Evolutionary conservation across 2,329 filamentous ascomycete species (phyloP).

Genomic region (Aschersonia sp.): DNA sequence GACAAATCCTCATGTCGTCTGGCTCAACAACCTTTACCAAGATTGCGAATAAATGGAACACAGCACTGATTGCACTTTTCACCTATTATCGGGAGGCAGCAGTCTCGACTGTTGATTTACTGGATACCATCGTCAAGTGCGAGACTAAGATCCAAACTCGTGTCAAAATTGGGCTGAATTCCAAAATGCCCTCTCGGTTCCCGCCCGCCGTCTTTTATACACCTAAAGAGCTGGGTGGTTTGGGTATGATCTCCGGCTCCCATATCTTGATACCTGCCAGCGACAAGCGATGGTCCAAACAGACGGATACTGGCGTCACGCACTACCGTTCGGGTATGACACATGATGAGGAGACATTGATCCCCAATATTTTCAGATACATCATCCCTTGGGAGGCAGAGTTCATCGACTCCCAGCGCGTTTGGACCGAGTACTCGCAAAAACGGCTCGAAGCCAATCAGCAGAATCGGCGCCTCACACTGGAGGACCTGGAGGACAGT

Average conservation of each 20-base stretch:
- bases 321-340: slow-evolving; percentile 98
- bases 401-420: slow-evolving; percentile 96
- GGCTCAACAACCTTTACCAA: slow-evolving; percentile 99
- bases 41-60: slow-evolving; percentile 99
- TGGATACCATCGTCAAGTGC: slow-evolving; percentile 98
- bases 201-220: slow-evolving; percentile 98
- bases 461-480: slow-evolving; percentile 83
- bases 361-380: slow-evolving; percentile 98
- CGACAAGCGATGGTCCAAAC: slow-evolving; percentile 96
- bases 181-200: slow-evolving; percentile 98
- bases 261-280: slow-evolving; percentile 95
- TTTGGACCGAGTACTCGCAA: slow-evolving; percentile 98
- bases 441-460: slow-evolving; percentile 95
- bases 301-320: slow-evolving; percentile 92
- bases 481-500: slow-evolving; percentile 93
- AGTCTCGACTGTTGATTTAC: slow-evolving; percentile 81
- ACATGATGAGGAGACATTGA: slow-evolving; percentile 92
- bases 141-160: slow-evolving; percentile 98
- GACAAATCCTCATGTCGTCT: slow-evolving; percentile 97
- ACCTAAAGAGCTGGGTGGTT: slow-evolving; percentile 88
- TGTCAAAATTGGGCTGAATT: slow-evolving; percentile 97
- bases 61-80: slow-evolving; percentile 88
- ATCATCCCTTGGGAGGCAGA: slow-evolving; percentile 99
- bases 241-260: slow-evolving; percentile 97
- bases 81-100: slow-evolving; percentile 98